Evolutionary conservation across 805 yeast genomes (phyloP).

Genomic region (Metschnikowia vanudenii): DNA sequence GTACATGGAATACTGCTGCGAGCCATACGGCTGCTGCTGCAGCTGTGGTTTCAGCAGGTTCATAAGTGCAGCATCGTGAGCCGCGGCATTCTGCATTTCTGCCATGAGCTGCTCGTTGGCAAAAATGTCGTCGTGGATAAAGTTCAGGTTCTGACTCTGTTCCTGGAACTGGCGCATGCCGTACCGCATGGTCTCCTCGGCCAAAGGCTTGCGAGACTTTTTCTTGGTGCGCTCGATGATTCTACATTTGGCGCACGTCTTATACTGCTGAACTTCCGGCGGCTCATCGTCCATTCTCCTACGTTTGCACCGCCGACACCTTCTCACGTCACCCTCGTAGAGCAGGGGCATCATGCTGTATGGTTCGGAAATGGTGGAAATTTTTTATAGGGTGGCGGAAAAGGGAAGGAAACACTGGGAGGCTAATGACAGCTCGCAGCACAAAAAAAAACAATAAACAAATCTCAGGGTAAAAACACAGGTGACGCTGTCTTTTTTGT

Average conservation of each 20-base stretch:
- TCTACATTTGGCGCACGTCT: constrained; percentile 58
- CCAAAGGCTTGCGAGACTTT: constrained; percentile 44
- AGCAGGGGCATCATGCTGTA: constrained; percentile 19
- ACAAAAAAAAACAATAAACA: not conserved
- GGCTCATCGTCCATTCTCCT: constrained; percentile 56
- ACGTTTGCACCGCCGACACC: constrained; percentile 58
- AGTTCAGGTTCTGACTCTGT: constrained; percentile 33
- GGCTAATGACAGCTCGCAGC: not conserved
- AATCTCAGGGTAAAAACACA: too few relatives aligned
- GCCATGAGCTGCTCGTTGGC: constrained; percentile 23
- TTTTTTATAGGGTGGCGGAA: not conserved
- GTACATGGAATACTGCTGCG: constrained; percentile 15
- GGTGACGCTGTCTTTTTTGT: too few relatives aligned
- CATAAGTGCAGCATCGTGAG: constrained; percentile 14
- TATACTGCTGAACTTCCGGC: constrained; percentile 54
- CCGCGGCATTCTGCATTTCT: constrained; percentile 12
- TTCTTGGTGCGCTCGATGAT: constrained; percentile 49
- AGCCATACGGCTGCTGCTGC: constrained; percentile 15
- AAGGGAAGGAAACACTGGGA: not conserved
- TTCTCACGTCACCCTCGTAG: constrained; percentile 27
- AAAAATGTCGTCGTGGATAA: constrained; percentile 32
- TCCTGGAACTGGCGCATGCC: constrained; percentile 46
- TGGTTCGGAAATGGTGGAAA: constrained; percentile 7
- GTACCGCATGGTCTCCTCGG: constrained; percentile 46
- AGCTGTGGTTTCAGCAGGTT: constrained; percentile 9